These are phyloP conservation scores for Diaporthe citrichinensis DNA, from an alignment of 2,329 filamentous ascomycete genomes.

Conservation along the genomic window DNA sequence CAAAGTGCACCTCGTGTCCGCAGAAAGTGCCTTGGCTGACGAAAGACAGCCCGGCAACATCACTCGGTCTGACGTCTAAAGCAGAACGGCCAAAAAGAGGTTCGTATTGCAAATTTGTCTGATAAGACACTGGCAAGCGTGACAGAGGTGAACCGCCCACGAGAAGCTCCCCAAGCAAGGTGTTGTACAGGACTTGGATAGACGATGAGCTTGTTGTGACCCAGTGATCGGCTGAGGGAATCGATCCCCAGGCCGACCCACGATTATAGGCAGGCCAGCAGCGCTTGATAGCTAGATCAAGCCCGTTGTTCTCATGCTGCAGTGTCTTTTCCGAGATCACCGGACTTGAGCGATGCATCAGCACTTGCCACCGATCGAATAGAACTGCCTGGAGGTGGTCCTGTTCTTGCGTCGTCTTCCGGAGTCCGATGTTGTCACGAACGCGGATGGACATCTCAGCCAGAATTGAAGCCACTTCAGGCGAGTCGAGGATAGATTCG, in stretches of 20 bases:
- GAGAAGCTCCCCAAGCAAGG: conserved; percentile 65
- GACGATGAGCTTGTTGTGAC: conserved; percentile 43
- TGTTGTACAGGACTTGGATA: conserved; percentile 60
- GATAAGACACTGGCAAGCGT: conserved; percentile 61
- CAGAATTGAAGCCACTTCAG: not conserved
- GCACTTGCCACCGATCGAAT: not conserved
- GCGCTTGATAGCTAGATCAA: not conserved
- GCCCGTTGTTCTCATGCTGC: not conserved
- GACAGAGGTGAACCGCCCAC: conserved; percentile 65
- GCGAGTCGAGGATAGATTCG: not conserved
- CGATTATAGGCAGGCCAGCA: not conserved
- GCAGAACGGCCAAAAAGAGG: conserved; percentile 58
- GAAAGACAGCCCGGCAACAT: conserved; percentile 56
- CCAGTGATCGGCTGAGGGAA: conserved; percentile 39
- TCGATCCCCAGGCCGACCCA: conserved; percentile 29
- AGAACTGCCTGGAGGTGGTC: not conserved
- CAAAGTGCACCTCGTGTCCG: not conserved
- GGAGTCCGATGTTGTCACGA: not conserved
- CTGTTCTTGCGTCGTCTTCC: not conserved
- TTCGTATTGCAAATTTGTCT: conserved; percentile 55
- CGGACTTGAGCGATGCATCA: not conserved
- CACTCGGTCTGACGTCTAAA: conserved; percentile 60
- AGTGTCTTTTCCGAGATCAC: not conserved
- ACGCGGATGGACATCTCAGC: not conserved
- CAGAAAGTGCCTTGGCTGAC: conserved; percentile 48